A percentile compares a stretch with the other conserved stretches of the same genome.
Evolutionary conservation across 2,329 filamentous ascomycete genomes (phyloP).

Genomic region (Venturiaceae sp.): DNA sequence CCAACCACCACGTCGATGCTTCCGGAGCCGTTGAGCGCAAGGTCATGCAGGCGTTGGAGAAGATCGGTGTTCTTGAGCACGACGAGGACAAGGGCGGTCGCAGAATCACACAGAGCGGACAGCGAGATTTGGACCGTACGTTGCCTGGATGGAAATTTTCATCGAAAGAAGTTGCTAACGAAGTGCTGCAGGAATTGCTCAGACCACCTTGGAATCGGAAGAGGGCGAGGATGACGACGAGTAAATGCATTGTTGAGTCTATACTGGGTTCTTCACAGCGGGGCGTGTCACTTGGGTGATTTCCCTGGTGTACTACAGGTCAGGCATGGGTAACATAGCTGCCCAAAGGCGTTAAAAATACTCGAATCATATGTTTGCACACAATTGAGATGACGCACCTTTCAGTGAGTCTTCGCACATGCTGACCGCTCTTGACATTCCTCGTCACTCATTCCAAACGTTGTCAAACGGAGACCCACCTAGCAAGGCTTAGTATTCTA

Average conservation of each 20-base stretch:
- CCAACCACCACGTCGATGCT: constrained; percentile 91
- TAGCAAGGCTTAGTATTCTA: not conserved
- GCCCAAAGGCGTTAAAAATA: not conserved
- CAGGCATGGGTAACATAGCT: not conserved
- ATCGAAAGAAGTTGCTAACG: not conserved
- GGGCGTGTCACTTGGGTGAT: not conserved
- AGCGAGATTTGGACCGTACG: constrained; percentile 89
- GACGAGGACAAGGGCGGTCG: constrained; percentile 98
- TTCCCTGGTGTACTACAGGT: not conserved
- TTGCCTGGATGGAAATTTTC: not conserved
- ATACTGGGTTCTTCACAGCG: not conserved
- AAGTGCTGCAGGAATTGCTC: constrained; percentile 5
- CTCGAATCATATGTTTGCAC: not conserved
- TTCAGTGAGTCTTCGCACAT: not conserved
- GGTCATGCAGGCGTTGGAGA: constrained; percentile 94
- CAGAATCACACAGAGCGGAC: constrained; percentile 94
- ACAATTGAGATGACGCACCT: not conserved
- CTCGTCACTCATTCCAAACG: not conserved
- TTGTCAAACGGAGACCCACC: not conserved
- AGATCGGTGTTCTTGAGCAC: constrained; percentile 96
- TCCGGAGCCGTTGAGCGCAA: constrained; percentile 95
- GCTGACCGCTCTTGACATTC: not conserved
- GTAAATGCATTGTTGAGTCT: constrained; percentile 4
- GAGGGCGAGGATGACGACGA: constrained; percentile 10
- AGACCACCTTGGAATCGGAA: constrained; percentile 8